Base-by-base conservation (phyloP, 306 rosid genomes). In the Psophocarpus tetragonolobus region DNA sequence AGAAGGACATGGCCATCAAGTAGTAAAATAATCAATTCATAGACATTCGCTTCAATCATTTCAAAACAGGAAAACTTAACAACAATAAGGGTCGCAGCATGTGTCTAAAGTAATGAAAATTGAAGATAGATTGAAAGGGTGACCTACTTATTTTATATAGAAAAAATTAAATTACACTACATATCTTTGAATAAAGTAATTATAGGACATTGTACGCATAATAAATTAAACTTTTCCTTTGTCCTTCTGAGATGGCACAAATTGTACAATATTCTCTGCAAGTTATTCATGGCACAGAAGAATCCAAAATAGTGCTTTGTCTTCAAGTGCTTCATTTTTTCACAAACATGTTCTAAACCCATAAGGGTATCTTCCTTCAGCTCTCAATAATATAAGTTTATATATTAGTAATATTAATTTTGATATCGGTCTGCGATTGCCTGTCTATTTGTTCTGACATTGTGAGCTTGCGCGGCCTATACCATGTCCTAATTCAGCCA, bases 401-500 rank as follows among this genome's bases (percentile, higher is more conserved):
- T 75, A 76, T n/a, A 64, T 23, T 18, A 74, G 21, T 18, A 6
- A 70, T 73, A 70, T 81, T 51, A 80, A 81, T 77, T 74, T 67
- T 68, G 56, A 71, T 75, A 77, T 68, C 80, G 77, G 81, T 39
- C 66, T 47, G 41, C 79, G 83, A 84, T 88, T 78, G 85, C 51
- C 85, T 90, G 91, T 90, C 90, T 79, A 68, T 78, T 86, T 84
- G 91, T 83, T 82, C 80, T 72, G 82, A 83, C 84, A 87, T 85
- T 75, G 80, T 84, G 91, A 87, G 83, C 76, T 82, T 84, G 85
- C 85, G 44, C 64, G 88, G 85, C 88, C 81, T 78, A 80, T 83
- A 54, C 83, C 64, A 76, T 87, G 89, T 88, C 91, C 80, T 81
- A 86, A 86, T 89, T 89, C 92, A 87, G 67, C 72, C 91, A 86